Percentiles rank a stretch among this genome's conserved stretches.
phyloP scores from a whole-genome alignment of 2,329 filamentous ascomycete genomes.

The Stagonosporopsis vannaccii region DNA sequence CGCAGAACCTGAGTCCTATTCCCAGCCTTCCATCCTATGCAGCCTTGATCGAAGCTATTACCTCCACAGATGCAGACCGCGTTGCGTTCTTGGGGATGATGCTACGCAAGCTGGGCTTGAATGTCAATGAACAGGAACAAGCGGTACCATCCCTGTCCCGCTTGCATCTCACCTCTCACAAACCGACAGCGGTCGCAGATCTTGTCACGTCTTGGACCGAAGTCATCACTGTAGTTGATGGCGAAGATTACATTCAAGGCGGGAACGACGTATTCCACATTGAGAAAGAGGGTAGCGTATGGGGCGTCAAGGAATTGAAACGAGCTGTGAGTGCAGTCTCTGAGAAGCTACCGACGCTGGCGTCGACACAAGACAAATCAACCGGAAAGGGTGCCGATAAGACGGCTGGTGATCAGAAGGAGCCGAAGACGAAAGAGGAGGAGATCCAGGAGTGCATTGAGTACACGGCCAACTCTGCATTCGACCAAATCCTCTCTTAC shows the following conservation, averaged over 20 bases:
- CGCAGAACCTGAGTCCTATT: constrained; percentile 75
- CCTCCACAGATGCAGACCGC: constrained; percentile 73
- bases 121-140: constrained; percentile 72
- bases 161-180: constrained; percentile 79
- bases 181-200: constrained; percentile 69
- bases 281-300: constrained; percentile 66
- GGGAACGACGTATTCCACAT: constrained; percentile 85
- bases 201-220: constrained; percentile 72
- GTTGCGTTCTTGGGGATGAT: constrained; percentile 80
- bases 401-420: constrained; percentile 36
- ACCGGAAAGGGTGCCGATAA: constrained; percentile 1
- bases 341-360: constrained; percentile 34
- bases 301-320: constrained; percentile 42
- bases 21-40: constrained; percentile 73
- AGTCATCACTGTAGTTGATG: constrained; percentile 69
- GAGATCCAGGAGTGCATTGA: constrained; percentile 38
- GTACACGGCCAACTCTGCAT: constrained; percentile 41
- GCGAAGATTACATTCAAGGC: constrained; percentile 75
- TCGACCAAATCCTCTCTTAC: constrained; percentile 76
- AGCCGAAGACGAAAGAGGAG: constrained; percentile 36
- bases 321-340: constrained; percentile 44
- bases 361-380: constrained; percentile 36
- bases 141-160: constrained; percentile 80
- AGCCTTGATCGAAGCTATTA: constrained; percentile 71
- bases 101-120: constrained; percentile 80